Evolutionary conservation across 139 green algal genomes (phyloP).

Genomic region (Tetratostichococcus sp.): DNA sequence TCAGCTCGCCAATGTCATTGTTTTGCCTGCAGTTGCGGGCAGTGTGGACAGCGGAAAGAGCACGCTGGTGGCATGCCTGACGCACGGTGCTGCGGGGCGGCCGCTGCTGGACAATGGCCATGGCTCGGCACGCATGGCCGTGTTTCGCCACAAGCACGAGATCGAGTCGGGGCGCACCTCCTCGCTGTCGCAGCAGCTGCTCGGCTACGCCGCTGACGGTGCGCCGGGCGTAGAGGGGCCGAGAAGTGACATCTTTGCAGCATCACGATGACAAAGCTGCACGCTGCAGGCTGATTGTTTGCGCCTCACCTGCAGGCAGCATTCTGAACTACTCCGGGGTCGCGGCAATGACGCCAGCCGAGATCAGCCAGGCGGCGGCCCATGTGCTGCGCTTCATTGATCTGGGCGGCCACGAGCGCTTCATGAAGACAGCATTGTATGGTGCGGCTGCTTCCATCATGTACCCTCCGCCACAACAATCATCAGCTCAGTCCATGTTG

Average conservation of each 20-base stretch:
- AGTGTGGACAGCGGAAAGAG: constrained; percentile 73
- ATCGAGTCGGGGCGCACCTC: constrained; percentile 77
- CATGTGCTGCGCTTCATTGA: constrained; percentile 75
- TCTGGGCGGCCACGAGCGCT: constrained; percentile 73
- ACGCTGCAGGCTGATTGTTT: too few species aligned
- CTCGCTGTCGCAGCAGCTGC: constrained; percentile 55
- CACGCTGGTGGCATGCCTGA: constrained; percentile 76
- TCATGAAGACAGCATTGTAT: constrained; percentile 79
- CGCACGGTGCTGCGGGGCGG: constrained; percentile 52
- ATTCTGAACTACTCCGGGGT: constrained; percentile 67
- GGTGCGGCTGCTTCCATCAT: constrained; percentile 14
- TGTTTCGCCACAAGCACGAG: constrained; percentile 85
- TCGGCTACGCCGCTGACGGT: constrained; percentile 66
- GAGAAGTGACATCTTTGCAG: too few species aligned
- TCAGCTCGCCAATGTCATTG: too few species aligned
- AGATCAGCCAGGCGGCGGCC: constrained; percentile 34
- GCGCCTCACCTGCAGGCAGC: constrained; percentile 23
- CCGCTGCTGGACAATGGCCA: constrained; percentile 75
- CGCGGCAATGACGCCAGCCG: constrained; percentile 35
- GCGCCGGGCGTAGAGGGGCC: constrained; percentile 6
- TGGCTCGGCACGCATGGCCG: constrained; percentile 65
- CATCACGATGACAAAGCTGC: neutral
- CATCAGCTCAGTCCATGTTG: too few species aligned
- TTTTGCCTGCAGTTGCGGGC: constrained; percentile 54
- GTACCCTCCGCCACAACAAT: too few species aligned